Base-by-base conservation (phyloP, 2,329 filamentous ascomycete species). In the Aspergillus viridinutans region DNA sequence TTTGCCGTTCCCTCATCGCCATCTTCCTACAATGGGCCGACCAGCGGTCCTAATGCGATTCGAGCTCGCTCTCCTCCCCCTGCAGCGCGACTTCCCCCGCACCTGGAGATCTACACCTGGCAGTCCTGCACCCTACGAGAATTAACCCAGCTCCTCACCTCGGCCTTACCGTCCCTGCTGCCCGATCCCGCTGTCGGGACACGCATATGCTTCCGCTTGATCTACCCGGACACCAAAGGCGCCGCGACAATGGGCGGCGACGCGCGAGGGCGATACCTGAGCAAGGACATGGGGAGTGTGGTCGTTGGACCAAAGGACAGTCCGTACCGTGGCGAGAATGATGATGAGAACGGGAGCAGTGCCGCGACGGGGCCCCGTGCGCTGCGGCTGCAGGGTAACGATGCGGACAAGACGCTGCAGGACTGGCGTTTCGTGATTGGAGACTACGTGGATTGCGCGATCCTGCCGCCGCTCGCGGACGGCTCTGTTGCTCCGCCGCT, bases 81-180 rank as follows among this genome's bases (percentile, higher is more conserved):
- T 64, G 65, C 78, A 55, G 69, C 78, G 56, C 75, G 82, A 52
- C 81, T 90, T 23, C 85, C 87, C 52, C 78, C 87, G 7, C 84
- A 89, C 70, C 80, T 96, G 26, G 83, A 90, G 60, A 87, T 97
- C 66, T 92, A 97, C 80, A 92, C 92, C 56, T 96, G 91, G 89
- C 83, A 85, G 56, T 85, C 84, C 66, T 93, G 90, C 76, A 91
- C 89, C 2, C 82, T 97, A 25, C 81, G 83, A 63, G 92, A 97
- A 73, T 85, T 97, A 38, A 87, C 89, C 23, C 85, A 90, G 56
- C 86, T 93, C 54, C 83, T 97, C 56, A 84, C 85, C 28, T 83
- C 84, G 52, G 82, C 88, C 1, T 80, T 90, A 1, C 88, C 90
- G 0, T 76, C 80, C 2, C 77, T 91, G 21, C 82, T 96, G 2